Evolutionary conservation across 2,329 filamentous ascomycete species (phyloP).

Genomic region (Cladophialophora yegresii): DNA sequence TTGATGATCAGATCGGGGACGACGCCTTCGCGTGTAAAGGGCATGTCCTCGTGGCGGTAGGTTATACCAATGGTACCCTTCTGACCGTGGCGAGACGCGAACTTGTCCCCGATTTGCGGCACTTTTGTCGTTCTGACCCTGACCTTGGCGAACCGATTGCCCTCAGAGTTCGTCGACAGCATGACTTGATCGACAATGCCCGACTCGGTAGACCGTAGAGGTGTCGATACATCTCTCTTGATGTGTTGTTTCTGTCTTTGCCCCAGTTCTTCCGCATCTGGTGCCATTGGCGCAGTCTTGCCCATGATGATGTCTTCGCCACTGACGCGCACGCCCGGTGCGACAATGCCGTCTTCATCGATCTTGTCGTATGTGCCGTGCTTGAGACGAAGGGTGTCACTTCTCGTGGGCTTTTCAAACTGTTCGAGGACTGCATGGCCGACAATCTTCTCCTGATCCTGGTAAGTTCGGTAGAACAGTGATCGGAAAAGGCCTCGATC

Average conservation of each 20-base stretch:
- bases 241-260: conserved; percentile 86
- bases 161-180: conserved; percentile 91
- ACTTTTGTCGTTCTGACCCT: conserved; percentile 96
- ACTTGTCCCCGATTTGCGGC: conserved; percentile 98
- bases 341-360: conserved; percentile 92
- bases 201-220: conserved; percentile 90
- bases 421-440: conserved; percentile 89
- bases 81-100: conserved; percentile 97
- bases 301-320: conserved; percentile 99
- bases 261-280: conserved; percentile 89
- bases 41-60: conserved; percentile 98
- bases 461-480: conserved; percentile 96
- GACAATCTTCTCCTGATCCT: conserved; percentile 93
- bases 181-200: conserved; percentile 94
- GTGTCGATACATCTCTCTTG: conserved; percentile 94
- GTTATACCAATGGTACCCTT: conserved; percentile 99
- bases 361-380: conserved; percentile 91
- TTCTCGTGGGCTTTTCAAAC: conserved; percentile 91
- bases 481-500: conserved; percentile 96
- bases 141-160: conserved; percentile 94
- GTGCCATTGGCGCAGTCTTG: conserved; percentile 92
- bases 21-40: conserved; percentile 88
- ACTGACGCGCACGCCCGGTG: conserved; percentile 89
- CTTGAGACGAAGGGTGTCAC: conserved; percentile 87
- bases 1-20: conserved; percentile 98